Percentiles rank a stretch among this genome's conserved stretches.
phyloP scores from a whole-genome alignment of 2,329 filamentous ascomycete genomes.

The Emergomyces pasteurianus region DNA sequence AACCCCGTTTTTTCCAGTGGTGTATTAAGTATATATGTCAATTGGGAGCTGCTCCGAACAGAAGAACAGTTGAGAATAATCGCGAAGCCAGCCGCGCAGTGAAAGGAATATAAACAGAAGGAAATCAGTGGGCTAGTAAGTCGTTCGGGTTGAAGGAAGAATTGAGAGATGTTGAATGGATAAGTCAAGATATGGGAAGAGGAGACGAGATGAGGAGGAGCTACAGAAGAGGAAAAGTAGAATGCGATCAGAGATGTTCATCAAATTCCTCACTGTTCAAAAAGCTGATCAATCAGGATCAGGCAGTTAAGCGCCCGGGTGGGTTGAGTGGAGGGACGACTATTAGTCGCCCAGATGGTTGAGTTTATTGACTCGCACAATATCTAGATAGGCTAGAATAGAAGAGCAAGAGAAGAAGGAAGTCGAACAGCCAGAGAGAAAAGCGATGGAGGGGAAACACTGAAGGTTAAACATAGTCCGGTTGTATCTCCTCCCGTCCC shows the following conservation, averaged over 20 bases:
- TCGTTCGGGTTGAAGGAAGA: not conserved
- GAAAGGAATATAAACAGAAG: not conserved
- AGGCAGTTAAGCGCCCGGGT: not conserved
- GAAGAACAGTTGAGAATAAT: not conserved
- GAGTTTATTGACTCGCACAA: not conserved
- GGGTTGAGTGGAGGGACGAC: not conserved
- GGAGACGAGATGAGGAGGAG: not conserved
- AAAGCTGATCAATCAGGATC: not conserved
- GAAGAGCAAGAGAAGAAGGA: not conserved
- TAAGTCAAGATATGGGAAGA: not conserved
- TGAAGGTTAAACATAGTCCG: not conserved
- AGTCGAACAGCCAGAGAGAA: not conserved
- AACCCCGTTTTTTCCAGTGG: not conserved
- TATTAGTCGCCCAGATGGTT: not conserved
- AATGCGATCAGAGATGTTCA: not conserved
- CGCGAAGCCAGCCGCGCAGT: conserved; percentile 7
- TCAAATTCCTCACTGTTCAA: not conserved
- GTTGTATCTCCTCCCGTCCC: not conserved
- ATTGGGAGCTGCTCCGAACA: not conserved
- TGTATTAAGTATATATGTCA: not conserved
- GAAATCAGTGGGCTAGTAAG: not conserved
- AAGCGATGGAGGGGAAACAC: not conserved
- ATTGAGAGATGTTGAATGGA: not conserved
- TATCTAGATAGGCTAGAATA: not conserved
- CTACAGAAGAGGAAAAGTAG: not conserved